These are phyloP conservation scores for Podila minutissima DNA, from an alignment of 192 early-diverging fungal species.

Conservation along the genomic window DNA sequence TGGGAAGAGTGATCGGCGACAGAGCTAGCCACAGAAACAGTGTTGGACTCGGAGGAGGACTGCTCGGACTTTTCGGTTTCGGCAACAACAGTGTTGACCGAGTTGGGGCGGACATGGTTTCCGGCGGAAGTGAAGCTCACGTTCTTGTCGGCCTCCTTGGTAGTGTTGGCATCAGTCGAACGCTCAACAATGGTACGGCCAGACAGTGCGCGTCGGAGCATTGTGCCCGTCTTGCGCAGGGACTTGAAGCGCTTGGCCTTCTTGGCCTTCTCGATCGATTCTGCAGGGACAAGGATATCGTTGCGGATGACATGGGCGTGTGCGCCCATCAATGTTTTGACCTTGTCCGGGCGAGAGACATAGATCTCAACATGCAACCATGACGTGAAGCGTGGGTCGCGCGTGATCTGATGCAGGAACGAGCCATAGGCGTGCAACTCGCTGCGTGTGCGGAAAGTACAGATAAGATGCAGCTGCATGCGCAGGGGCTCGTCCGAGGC, in stretches of 20 bases:
- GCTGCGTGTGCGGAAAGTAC: conserved; percentile 45
- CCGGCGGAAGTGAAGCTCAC: conserved; percentile 1
- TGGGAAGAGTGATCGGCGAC: not conserved
- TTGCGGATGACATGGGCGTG: conserved; percentile 51
- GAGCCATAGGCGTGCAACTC: conserved; percentile 51
- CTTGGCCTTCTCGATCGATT: conserved; percentile 11
- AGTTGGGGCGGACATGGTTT: not conserved
- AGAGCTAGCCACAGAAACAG: not conserved
- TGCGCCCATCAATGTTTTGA: conserved; percentile 29
- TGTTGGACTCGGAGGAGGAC: too few relatives aligned
- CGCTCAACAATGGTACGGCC: conserved; percentile 25
- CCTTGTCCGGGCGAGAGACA: conserved; percentile 43
- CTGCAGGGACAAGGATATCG: conserved; percentile 39
- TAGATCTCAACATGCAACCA: conserved; percentile 50
- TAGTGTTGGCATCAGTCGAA: not conserved
- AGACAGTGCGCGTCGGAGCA: conserved; percentile 27
- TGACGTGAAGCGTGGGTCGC: conserved; percentile 42
- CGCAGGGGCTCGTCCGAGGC: conserved; percentile 30
- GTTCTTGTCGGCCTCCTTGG: not conserved
- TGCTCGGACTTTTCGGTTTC: not conserved
- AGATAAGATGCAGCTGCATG: conserved; percentile 40
- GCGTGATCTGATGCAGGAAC: conserved; percentile 50
- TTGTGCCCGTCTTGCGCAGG: conserved; percentile 32
- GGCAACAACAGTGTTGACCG: conserved; percentile 1
- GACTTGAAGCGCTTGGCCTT: conserved; percentile 25